These are phyloP conservation scores for Tylopilus vinaceipallidus DNA, from an alignment of 768 basidiomycete genomes.

Conservation along the genomic window DNA sequence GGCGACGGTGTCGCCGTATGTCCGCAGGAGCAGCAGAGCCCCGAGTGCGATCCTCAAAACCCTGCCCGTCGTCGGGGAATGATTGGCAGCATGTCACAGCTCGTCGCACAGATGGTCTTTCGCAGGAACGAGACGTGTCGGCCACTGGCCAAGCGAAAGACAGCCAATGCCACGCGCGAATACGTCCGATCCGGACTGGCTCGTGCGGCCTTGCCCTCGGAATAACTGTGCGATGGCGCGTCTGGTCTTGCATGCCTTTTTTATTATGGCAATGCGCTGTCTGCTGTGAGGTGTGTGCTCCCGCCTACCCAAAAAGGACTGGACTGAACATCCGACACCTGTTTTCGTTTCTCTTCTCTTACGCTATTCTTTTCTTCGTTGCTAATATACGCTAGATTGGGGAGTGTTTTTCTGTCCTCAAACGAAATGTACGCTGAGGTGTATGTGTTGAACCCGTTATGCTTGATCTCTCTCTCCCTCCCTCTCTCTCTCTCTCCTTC, in stretches of 20 bases:
- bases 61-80: slow-evolving; percentile 20
- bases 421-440: slow-evolving; percentile 26
- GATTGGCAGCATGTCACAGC: slow-evolving; percentile 37
- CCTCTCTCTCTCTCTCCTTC: slow-evolving; percentile 12
- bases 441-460: slow-evolving; percentile 25
- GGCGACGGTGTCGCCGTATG: slow-evolving; percentile 25
- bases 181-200: slow-evolving; percentile 34
- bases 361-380: slow-evolving; percentile 15
- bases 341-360: slow-evolving; percentile 2
- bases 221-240: slow-evolving; percentile 4
- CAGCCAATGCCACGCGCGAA: slow-evolving; percentile 13
- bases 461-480: too few relatives aligned
- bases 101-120: slow-evolving; percentile 48
- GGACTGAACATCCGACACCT: slow-evolving; percentile 22
- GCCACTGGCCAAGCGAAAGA: slow-evolving; percentile 38
- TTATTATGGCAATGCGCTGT: slow-evolving; percentile 5
- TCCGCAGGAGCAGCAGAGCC: slow-evolving; percentile 24
- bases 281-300: slow-evolving; percentile 28
- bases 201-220: slow-evolving; percentile 13
- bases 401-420: slow-evolving; percentile 4
- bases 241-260: slow-evolving; percentile 11
- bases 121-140: slow-evolving; percentile 39
- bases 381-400: slow-evolving; percentile 19
- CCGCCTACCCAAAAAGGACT: slow-evolving; percentile 6
- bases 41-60: slow-evolving; percentile 22